Evolutionary conservation across 129 eudicot genomes (phyloP).

Genomic region (Centella asiatica): DNA sequence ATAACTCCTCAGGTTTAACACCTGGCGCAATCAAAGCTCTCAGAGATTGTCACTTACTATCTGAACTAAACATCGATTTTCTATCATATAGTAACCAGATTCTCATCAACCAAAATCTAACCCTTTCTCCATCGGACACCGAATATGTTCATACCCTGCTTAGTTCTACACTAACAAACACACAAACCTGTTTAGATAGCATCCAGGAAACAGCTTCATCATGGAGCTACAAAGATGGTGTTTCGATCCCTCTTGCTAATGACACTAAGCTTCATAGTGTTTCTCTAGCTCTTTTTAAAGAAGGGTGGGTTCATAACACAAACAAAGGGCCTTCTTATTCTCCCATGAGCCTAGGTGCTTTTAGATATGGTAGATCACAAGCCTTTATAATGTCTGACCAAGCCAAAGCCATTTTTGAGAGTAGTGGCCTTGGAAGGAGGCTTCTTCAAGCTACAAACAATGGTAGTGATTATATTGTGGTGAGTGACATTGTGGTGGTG

Average conservation of each 20-base stretch:
- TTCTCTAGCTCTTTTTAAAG: constrained; percentile 41
- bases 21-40: constrained; percentile 27
- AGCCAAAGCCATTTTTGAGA: constrained; percentile 6
- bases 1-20: constrained; percentile 13
- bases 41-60: constrained; percentile 29
- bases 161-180: constrained; percentile 37
- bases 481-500: constrained; percentile 31
- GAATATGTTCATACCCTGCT: constrained; percentile 40
- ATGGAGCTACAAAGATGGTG: constrained; percentile 32
- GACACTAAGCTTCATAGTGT: constrained; percentile 38
- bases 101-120: constrained; percentile 18
- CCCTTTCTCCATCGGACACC: constrained; percentile 18
- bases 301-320: constrained; percentile 35
- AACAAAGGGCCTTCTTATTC: constrained; percentile 1
- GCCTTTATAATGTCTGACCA: constrained; percentile 17
- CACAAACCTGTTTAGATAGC: constrained; percentile 43
- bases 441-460: constrained; percentile 7
- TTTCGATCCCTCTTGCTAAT: constrained; percentile 23
- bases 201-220: constrained; percentile 31
- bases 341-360: neutral
- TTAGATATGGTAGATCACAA: constrained; percentile 5
- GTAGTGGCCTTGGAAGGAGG: neutral
- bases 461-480: constrained; percentile 11
- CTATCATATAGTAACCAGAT: constrained; percentile 10
- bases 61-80: constrained; percentile 28